Conservation (phyloP, 768 basidiomycete species). For the Lentinus brumalis region DNA sequence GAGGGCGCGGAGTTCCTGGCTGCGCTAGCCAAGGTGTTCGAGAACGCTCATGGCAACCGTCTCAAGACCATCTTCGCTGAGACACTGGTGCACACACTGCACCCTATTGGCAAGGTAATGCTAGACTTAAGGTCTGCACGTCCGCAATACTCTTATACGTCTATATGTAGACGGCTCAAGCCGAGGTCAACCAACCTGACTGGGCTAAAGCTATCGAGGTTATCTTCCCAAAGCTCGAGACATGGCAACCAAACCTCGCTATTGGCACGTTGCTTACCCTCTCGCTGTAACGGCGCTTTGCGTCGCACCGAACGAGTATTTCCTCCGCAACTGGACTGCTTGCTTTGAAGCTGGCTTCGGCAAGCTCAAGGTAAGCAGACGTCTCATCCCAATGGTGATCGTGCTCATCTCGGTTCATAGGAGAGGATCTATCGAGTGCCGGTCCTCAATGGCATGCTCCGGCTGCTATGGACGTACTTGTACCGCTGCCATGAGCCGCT, state of each 20-base stretch:
- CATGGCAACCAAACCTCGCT: constrained; percentile 86
- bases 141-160: background rate
- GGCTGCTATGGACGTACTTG: constrained; percentile 93
- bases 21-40: constrained; percentile 79
- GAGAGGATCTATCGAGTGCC: constrained; percentile 72
- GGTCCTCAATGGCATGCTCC: constrained; percentile 79
- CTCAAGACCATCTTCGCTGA: constrained; percentile 88
- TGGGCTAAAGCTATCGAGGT: constrained; percentile 92
- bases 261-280: constrained; percentile 88
- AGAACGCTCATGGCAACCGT: constrained; percentile 78
- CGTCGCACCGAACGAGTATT: constrained; percentile 83
- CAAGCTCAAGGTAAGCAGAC: constrained; percentile 71
- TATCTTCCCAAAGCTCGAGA: constrained; percentile 80
- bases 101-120: constrained; percentile 84
- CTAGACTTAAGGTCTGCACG: background rate
- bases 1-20: constrained; percentile 92
- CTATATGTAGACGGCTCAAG: constrained; percentile 76
- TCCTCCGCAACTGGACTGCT: constrained; percentile 77
- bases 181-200: constrained; percentile 92
- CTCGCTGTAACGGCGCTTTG: constrained; percentile 82
- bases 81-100: constrained; percentile 71
- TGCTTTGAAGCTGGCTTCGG: constrained; percentile 73
- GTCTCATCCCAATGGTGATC: background rate
- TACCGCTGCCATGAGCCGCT: constrained; percentile 87
- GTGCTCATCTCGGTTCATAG: constrained; percentile 39